Evolutionary conservation across 805 yeast species (phyloP), one percentile per base, ranked within the genome.

Genomic region (Cyberlindnera samutprakarnensis): DNA sequence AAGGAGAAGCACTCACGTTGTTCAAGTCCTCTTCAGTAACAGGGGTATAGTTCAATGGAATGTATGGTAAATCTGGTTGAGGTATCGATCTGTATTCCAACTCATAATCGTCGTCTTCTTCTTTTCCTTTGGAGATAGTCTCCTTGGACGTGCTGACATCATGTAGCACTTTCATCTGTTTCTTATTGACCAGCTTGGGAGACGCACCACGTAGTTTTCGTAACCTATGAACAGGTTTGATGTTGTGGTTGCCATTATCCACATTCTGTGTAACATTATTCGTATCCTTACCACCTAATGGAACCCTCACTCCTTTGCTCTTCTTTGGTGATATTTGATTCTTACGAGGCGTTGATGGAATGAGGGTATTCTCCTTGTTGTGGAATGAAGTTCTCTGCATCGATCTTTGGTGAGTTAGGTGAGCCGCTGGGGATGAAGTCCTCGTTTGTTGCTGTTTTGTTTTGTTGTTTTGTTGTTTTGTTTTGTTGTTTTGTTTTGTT

Each of bases 51-150:
- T 64, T 66, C 39, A 56, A 43, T 17, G 80, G 79, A 6, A 57
- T 48, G 37, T 68, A 64, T 3, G 66, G 62, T 16, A 63, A 39
- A 15, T 61, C 67, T 3, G 54, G 54, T 18, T 51, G 54, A 22
- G 46, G 49, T 15, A 52, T 49, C 6, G 80, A 70, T 15, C 64
- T 65, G 25, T 51, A 48, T 39, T 76, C 83, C n/a, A 75, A 57
- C 31, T 66, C 71, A 25, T 56, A 56, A 17, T 60, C 66, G 22
- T 56, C 53, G 19, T 33, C 42, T 12, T 35, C 42, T 14, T 10
- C 23, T 6, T 11, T 20, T 10, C 16, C 17, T 13, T 20, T 18
- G n/a, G 23, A 15, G 16, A 23, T 8, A 15, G 2, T 16, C 7
- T n/a, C 19, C n/a, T n/a, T n/a, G n/a, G n/a, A n/a, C n/a, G n/a